phyloP scores from a whole-genome alignment of 305 asterid species.

The Coffea humblotiana region DNA sequence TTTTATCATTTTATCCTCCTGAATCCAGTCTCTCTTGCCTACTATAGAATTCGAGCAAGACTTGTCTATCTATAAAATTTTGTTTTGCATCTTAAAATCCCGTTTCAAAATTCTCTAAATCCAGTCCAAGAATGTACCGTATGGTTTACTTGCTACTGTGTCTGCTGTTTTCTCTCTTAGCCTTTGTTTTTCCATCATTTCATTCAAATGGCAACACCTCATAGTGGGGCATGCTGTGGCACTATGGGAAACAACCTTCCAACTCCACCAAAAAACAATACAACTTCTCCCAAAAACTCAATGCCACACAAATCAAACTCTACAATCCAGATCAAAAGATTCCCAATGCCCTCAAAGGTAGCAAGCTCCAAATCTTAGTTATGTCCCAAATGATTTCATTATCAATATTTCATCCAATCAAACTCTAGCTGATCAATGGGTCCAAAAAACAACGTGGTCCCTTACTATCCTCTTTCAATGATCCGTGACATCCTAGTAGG shows the following conservation, averaged over 20 bases:
- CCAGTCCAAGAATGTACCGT: neutral
- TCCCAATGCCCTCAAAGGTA: conserved; percentile 56
- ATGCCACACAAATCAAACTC: conserved; percentile 65
- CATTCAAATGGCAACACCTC: conserved; percentile 42
- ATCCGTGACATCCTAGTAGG: conserved; percentile 84
- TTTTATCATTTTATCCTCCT: neutral
- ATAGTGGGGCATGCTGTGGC: conserved; percentile 80
- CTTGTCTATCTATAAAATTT: neutral
- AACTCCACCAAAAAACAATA: conserved; percentile 43
- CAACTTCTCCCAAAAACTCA: conserved; percentile 50
- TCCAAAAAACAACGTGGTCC: conserved; percentile 47
- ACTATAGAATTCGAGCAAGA: neutral
- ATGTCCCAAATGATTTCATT: conserved; percentile 74
- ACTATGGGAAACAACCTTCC: conserved; percentile 76
- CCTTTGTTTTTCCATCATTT: conserved; percentile 17
- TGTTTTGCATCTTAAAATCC: neutral
- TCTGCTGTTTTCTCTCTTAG: conserved; percentile 8
- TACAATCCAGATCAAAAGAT: conserved; percentile 54
- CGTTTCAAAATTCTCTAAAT: neutral
- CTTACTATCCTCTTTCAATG: conserved; percentile 67
- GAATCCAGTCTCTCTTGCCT: too few species aligned
- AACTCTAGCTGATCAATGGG: conserved; percentile 77
- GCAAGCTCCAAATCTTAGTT: conserved; percentile 59
- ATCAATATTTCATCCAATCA: conserved; percentile 57
- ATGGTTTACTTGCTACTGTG: neutral